These are phyloP conservation scores for Acanthamoeba quina DNA, from an alignment of 208 protist genomes.

Conservation along the genomic window DNA sequence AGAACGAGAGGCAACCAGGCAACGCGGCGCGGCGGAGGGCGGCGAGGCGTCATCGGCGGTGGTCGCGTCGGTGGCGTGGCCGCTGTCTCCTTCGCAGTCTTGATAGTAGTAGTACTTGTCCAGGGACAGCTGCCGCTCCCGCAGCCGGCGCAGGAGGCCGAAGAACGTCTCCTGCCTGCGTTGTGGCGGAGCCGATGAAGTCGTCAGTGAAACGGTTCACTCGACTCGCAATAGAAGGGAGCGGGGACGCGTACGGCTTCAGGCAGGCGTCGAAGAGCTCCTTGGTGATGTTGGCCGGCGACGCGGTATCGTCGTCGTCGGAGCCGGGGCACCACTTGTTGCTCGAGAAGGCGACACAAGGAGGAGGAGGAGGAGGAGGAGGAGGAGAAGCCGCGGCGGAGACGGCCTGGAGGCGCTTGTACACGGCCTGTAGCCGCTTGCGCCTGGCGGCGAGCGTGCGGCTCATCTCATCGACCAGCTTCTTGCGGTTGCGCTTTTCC, in stretches of 20 bases:
- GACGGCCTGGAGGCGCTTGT: not conserved
- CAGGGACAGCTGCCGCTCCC: not conserved
- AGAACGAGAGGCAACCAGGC: not conserved
- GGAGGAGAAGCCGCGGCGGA: not conserved
- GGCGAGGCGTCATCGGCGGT: not conserved
- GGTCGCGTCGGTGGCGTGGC: not conserved
- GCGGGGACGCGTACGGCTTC: not conserved
- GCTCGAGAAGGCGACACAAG: not conserved
- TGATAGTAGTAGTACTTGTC: constrained; percentile 49
- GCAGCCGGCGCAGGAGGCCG: not conserved
- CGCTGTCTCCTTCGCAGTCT: not conserved
- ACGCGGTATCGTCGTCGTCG: not conserved
- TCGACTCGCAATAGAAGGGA: not conserved
- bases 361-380: not conserved
- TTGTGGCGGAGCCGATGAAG: no score
- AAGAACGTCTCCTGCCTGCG: constrained; percentile 17
- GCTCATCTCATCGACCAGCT: constrained; percentile 36
- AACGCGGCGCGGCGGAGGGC: not conserved
- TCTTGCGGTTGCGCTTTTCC: constrained; percentile 33
- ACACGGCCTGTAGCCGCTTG: not conserved
- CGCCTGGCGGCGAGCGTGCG: not conserved
- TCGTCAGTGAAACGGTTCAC: not conserved
- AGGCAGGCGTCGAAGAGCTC: not conserved
- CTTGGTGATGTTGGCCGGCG: not conserved
- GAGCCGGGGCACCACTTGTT: not conserved